Base-by-base conservation (phyloP, 148 eudicot genomes). In the Drosera capensis region DNA sequence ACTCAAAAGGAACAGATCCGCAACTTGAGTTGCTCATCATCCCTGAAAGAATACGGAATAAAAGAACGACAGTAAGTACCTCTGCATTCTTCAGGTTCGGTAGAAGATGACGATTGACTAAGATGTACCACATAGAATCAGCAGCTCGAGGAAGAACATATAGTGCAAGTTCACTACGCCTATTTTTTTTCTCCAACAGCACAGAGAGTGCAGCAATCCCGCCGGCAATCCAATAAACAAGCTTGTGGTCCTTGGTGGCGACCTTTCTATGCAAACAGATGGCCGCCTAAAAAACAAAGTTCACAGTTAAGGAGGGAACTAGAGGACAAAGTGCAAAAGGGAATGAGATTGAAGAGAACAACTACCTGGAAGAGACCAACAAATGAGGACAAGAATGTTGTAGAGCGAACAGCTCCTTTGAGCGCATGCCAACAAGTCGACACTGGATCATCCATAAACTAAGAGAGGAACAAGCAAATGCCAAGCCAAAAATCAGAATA, bases 141-240 rank as follows among this genome's bases (percentile, higher is more conserved):
- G 71, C 82, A 48, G 97, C 95, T 52, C 94, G 80, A 12, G 97
- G 97, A 64, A 90, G 93, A 56, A 90, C 95, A 65, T 90, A 90
- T 52, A 90, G 70, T 48, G 87, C 95, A 48, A 88, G 82, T 66
- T 90, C 97, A 49, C 79, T 77, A 19, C 95, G 80, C 65, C 84
- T 75, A 65, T 66, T 72, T 71, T 84, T 90, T 74, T 84, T 84
- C 60, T 90, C 97, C 43, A 90, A 51, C 50, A 90, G 60, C 46
- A 90, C 87, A 44, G 95, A 84, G 25, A 90, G 92, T 44, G 82
- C 97, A 55, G 97, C 67, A 51, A 78, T 24, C 52, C 81, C 92
- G 53, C 97, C 97, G 0, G 97, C 81, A 47, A 84, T 24, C 95
- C 97, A 90, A 71, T 84, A 90, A 46, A 84, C 78, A 48, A 90